phyloP scores from a whole-genome alignment of 176 grass and related monocot species.

The Phoenix roebelenii region DNA sequence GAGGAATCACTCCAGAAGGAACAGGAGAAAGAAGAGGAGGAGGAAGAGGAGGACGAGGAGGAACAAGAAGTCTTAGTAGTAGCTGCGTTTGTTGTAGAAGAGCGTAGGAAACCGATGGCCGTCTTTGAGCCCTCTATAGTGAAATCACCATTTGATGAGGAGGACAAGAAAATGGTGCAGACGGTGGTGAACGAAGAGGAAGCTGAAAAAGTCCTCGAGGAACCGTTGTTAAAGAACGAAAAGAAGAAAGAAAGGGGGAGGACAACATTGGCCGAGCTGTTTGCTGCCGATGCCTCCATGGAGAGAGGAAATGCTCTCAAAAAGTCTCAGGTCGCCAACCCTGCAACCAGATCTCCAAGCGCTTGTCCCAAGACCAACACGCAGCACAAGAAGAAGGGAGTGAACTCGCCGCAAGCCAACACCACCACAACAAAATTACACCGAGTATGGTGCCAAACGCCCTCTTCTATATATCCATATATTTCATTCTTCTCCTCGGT shows the following conservation, averaged over 20 bases:
- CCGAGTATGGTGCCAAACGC: constrained; percentile 30
- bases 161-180: constrained; percentile 33
- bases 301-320: constrained; percentile 18
- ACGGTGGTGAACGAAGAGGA: constrained; percentile 25
- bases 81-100: background rate
- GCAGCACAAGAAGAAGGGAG: constrained; percentile 39
- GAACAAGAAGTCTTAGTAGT: constrained; percentile 5
- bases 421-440: constrained; percentile 46
- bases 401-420: constrained; percentile 19
- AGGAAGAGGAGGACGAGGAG: constrained; percentile 24
- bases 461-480: background rate
- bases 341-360: constrained; percentile 24
- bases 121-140: constrained; percentile 32
- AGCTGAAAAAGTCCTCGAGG: constrained; percentile 45
- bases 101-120: constrained; percentile 12
- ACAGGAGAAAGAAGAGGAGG: constrained; percentile 13
- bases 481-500: constrained; percentile 10
- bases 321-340: constrained; percentile 15
- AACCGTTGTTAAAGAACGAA: constrained; percentile 54
- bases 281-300: constrained; percentile 61
- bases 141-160: background rate
- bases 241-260: constrained; percentile 59
- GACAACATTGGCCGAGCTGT: constrained; percentile 93
- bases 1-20: constrained; percentile 7
- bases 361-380: constrained; percentile 28